These are phyloP conservation scores for Auriscalpium orientale DNA, from an alignment of 768 basidiomycete species.

Conservation along the genomic window DNA sequence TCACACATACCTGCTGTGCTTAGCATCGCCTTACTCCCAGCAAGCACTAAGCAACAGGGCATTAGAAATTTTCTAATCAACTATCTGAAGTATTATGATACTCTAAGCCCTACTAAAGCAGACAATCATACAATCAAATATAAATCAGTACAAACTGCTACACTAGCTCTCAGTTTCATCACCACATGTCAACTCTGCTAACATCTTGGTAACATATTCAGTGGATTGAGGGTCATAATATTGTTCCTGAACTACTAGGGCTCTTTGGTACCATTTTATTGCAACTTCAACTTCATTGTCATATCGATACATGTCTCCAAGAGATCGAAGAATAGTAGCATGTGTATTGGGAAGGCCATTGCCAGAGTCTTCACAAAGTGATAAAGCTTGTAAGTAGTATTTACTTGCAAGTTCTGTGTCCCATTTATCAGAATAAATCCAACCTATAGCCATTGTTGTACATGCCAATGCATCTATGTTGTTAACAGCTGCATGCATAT, in stretches of 20 bases:
- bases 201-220: no score
- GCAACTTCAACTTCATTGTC: background rate
- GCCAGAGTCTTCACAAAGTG: background rate
- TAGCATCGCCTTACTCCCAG: no score
- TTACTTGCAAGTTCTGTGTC: background rate
- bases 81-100: no score
- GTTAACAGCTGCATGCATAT: background rate
- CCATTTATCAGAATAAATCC: background rate
- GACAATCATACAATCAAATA: no score
- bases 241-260: background rate
- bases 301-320: background rate
- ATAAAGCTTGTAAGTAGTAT: background rate
- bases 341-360: background rate
- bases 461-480: background rate
- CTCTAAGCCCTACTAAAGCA: no score
- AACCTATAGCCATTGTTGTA: background rate
- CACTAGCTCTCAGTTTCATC: no score
- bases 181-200: no score
- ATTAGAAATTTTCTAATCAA: no score
- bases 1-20: no score
- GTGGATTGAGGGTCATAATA: no score
- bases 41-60: no score
- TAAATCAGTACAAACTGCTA: no score
- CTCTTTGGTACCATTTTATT: background rate
- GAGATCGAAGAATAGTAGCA: background rate